Percentiles rank a stretch among this genome's conserved stretches.
phyloP scores from a whole-genome alignment of 331 rosid species.

The Rhamnella rubrinervis region DNA sequence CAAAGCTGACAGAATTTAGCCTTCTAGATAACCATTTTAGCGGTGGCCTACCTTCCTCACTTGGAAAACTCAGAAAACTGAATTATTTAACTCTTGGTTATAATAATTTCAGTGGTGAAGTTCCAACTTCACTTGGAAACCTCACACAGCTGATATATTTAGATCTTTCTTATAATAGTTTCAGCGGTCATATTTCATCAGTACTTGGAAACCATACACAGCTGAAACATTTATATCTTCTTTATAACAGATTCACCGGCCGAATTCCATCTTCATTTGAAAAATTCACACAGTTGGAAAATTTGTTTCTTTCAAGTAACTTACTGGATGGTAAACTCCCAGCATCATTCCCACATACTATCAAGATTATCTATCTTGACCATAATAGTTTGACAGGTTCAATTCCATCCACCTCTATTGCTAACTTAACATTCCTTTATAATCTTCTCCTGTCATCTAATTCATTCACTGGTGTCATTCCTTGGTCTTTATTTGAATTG shows the following conservation, averaged over 20 bases:
- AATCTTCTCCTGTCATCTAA: not conserved
- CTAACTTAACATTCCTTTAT: not conserved
- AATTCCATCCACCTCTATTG: not conserved
- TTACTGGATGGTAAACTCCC: not conserved
- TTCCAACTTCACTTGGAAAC: not conserved
- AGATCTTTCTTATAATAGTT: too few relatives aligned
- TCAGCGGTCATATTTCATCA: not conserved
- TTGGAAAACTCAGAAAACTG: too few relatives aligned
- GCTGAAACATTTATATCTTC: too few relatives aligned
- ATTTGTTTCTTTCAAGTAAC: rapidly evolving
- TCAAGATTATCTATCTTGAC: not conserved
- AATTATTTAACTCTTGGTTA: too few relatives aligned
- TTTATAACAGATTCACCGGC: too few relatives aligned
- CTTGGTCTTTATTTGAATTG: not conserved
- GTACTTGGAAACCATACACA: not conserved
- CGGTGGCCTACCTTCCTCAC: too few relatives aligned
- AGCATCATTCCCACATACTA: not conserved
- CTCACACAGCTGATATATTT: not conserved
- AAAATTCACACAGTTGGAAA: too few relatives aligned
- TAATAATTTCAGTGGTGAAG: not conserved
- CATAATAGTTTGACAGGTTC: not conserved
- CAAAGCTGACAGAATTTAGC: too few relatives aligned
- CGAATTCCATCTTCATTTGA: too few relatives aligned
- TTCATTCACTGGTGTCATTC: not conserved
- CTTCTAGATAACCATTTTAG: not conserved